Conservation (phyloP, 345 rosid species). For the Boechera retrofracta region DNA sequence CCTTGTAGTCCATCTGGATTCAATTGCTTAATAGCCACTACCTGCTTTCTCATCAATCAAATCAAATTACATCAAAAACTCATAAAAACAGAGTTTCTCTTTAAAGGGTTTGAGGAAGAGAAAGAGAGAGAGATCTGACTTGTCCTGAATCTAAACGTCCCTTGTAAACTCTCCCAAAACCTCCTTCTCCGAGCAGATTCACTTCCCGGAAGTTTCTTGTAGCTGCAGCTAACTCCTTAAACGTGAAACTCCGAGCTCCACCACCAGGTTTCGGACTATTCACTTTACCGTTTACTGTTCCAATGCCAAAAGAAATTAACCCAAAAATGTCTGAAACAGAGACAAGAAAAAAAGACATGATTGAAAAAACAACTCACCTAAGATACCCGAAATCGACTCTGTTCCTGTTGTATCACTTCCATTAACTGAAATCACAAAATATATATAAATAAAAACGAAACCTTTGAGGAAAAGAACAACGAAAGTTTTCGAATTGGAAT, state of each 20-base stretch:
- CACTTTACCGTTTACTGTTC: slow-evolving; percentile 51
- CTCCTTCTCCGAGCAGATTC: slow-evolving; percentile 94
- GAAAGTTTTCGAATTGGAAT: neutral
- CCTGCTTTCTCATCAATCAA: slow-evolving; percentile 50
- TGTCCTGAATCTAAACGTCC: slow-evolving; percentile 79
- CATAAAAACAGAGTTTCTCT: neutral
- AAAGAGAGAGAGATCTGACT: slow-evolving; percentile 49
- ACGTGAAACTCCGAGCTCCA: slow-evolving; percentile 85
- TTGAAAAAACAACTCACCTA: slow-evolving; percentile 22
- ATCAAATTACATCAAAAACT: slow-evolving; percentile 18
- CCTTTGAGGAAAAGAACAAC: neutral
- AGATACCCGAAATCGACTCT: slow-evolving; percentile 44
- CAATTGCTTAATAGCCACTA: slow-evolving; percentile 90
- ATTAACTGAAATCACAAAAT: slow-evolving; percentile 40
- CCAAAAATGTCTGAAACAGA: neutral
- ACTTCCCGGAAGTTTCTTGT: slow-evolving; percentile 74
- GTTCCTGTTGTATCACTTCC: slow-evolving; percentile 48
- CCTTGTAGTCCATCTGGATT: slow-evolving; percentile 95
- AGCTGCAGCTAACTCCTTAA: slow-evolving; percentile 75
- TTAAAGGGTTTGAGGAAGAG: neutral
- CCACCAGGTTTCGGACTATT: slow-evolving; percentile 46
- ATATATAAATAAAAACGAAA: neutral
- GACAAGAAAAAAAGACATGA: neutral
- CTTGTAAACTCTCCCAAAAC: slow-evolving; percentile 92
- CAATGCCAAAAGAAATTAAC: slow-evolving; percentile 1